Conservation (phyloP, 495 filamentous ascomycete genomes). For the Immersiella caudata region DNA sequence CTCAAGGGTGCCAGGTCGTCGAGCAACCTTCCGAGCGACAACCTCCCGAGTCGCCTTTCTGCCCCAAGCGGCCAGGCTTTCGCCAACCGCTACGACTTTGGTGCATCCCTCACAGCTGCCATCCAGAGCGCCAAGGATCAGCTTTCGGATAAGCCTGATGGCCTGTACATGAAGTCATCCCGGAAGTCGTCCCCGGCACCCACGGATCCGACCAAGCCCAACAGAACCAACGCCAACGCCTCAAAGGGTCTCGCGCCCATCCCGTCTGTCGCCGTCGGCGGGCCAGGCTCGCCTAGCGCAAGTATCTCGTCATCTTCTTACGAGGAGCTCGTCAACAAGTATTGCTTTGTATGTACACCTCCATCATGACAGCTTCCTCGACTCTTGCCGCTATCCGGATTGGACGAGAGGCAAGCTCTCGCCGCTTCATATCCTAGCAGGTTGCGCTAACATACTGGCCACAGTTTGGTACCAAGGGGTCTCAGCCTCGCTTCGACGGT, state of each 20-base stretch:
- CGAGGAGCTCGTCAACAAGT: conserved; percentile 93
- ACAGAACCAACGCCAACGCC: conserved; percentile 23
- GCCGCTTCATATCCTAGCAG: neutral
- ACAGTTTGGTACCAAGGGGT: conserved; percentile 51
- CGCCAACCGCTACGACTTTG: conserved; percentile 90
- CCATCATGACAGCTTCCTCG: conserved; percentile 22
- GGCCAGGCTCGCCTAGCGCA: conserved; percentile 45
- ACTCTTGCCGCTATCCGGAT: conserved; percentile 33
- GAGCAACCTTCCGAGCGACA: conserved; percentile 51
- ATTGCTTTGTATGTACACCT: conserved; percentile 90
- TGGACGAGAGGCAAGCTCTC: conserved; percentile 31
- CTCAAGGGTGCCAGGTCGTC: conserved; percentile 57
- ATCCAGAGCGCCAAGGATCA: conserved; percentile 66
- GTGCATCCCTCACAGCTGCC: conserved; percentile 82
- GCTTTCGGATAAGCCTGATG: conserved; percentile 34
- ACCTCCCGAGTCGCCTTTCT: conserved; percentile 50
- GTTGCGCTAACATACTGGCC: conserved; percentile 31
- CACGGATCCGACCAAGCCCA: conserved; percentile 19
- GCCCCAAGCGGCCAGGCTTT: conserved; percentile 75
- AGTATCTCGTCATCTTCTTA: conserved; percentile 79
- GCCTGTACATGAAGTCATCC: conserved; percentile 54
- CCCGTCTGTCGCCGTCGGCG: conserved; percentile 24
- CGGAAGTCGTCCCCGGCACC: conserved; percentile 26
- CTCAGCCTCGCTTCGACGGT: conserved; percentile 43
- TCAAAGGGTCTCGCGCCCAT: neutral